A percentile compares a stretch with the other conserved stretches of the same genome.
These are phyloP conservation scores for Sporothrix brasiliensis DNA, from an alignment of 2,329 filamentous ascomycete species.

Conservation along the genomic window DNA sequence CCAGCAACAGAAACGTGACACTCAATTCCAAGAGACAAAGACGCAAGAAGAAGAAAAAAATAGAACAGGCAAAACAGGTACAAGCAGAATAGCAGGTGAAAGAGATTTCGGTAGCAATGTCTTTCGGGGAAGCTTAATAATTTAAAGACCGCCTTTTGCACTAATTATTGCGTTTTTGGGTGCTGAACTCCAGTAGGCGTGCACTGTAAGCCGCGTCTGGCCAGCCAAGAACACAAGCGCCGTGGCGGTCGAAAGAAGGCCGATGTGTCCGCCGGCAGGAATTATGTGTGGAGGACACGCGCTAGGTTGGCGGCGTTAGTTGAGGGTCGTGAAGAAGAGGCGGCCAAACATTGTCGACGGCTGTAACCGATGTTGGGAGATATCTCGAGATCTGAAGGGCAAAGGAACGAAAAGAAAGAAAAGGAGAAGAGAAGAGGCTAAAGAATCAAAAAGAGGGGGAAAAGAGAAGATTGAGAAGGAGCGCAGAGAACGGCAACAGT, in stretches of 20 bases:
- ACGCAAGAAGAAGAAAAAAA: conserved; percentile 15
- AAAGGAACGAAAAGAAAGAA: not conserved
- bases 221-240: conserved; percentile 22
- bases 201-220: conserved; percentile 18
- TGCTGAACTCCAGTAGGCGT: not conserved
- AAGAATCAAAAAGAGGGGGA: not conserved
- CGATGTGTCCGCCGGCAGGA: conserved; percentile 1
- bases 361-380: not conserved
- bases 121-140: conserved; percentile 22
- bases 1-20: conserved; percentile 19
- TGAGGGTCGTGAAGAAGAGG: conserved; percentile 9
- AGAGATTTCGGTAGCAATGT: not conserved
- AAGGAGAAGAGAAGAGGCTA: not conserved
- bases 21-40: conserved; percentile 8
- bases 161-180: not conserved
- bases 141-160: not conserved
- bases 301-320: conserved; percentile 15
- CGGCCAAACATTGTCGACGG: conserved; percentile 2
- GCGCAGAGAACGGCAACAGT: conserved; percentile 3
- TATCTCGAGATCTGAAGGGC: not conserved
- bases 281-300: not conserved
- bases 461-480: not conserved
- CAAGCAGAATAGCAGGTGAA: not conserved
- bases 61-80: not conserved
- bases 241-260: conserved; percentile 17